Evolutionary conservation across 2,329 filamentous ascomycete genomes (phyloP), one percentile per base, ranked within the genome.

Genomic region (Pyrenophora seminiperda): DNA sequence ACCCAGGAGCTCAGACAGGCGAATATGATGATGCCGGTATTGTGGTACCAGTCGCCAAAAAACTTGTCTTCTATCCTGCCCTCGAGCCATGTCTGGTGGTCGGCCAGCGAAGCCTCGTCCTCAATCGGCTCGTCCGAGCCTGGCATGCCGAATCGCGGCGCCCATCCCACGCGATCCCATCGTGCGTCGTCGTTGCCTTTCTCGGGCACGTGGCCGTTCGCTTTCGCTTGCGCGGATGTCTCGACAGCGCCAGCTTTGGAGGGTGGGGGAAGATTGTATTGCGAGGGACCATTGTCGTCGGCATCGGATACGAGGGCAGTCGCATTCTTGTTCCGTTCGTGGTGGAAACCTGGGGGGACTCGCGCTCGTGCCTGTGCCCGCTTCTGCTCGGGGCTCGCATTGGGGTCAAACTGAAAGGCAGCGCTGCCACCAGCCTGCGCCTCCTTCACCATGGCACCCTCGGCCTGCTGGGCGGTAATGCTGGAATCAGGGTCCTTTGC

Each of bases 21-120:
- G 69, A 99, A 97, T 59, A 93, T 81, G 68, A 99, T 97, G 54
- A 99, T 78, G n/a, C 81, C 94, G 2, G 92, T 86, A 73, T 99
- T 99, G 74, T 99, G 92, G 73, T 97, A 99, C 94, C 94, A 99
- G 72, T 97, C 89, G 70, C 94, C 94, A 71, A 89, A 99, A 73
- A 95, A 90, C 69, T 90, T 90, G 70, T 97, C 92, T 33, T 93
- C 85, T 29, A 99, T 75, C 72, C 87, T 87, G 53, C 85, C 83
- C 70, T 99, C 95, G 18, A 97, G 73, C 78, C 87, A 90, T 1
- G 91, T 96, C 65, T 91, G 84, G 71, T 97, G 92, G 67, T 99
- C 92, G 31, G 94, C 80, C 66, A 96, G 72, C 53, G 84, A 91
- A 37, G 73, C 73, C 50, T 88, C 86, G 33, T 80, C 78, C n/a